Evolutionary conservation across 768 basidiomycete genomes (phyloP).

Genomic region (Pleurotus citrinopileatus): DNA sequence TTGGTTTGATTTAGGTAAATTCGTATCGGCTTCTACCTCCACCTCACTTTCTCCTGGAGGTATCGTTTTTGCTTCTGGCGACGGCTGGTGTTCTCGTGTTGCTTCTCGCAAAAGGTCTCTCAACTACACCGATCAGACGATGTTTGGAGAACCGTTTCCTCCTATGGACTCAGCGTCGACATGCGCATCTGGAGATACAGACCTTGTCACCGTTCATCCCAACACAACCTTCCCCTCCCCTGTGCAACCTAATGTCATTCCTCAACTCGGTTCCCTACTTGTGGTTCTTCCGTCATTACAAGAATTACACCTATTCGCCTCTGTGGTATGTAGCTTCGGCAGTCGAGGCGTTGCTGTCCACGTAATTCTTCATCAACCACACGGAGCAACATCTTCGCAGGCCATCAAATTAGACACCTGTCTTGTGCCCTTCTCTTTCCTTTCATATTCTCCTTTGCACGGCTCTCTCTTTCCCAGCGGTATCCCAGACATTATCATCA

Average conservation of each 20-base stretch:
- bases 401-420: neutral
- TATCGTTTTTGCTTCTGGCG: constrained; percentile 22
- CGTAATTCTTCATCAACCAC: constrained; percentile 3
- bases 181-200: neutral
- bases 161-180: too few species aligned
- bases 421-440: neutral
- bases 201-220: neutral
- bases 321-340: constrained; percentile 9
- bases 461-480: neutral
- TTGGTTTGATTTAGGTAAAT: constrained; percentile 26
- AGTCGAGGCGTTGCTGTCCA: constrained; percentile 2
- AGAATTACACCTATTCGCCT: constrained; percentile 10
- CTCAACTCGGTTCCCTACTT: constrained; percentile 16
- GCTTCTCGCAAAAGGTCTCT: too few species aligned
- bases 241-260: too few species aligned
- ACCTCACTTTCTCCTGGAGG: constrained; percentile 32
- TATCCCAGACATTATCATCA: neutral
- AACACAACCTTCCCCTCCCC: neutral
- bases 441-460: neutral
- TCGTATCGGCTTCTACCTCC: constrained; percentile 21
- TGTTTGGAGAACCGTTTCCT: too few species aligned
- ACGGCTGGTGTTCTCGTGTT: constrained; percentile 11
- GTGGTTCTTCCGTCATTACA: constrained; percentile 16
- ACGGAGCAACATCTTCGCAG: neutral
- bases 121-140: too few species aligned